phyloP scores from a whole-genome alignment of 495 filamentous ascomycete species.

The Aspergillus cavernicola region DNA sequence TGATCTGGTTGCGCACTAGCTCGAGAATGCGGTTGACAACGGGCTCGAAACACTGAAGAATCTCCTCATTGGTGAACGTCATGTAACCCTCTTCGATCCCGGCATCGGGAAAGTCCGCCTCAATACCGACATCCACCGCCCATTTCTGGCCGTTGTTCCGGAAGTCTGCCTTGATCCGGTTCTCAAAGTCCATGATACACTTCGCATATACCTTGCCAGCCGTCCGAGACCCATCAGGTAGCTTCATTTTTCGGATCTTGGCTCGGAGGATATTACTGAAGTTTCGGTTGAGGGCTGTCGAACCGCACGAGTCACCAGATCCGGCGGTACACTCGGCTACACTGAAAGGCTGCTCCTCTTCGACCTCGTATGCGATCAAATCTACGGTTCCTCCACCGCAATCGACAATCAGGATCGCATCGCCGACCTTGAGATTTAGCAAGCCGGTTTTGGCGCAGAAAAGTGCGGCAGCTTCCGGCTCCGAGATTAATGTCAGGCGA shows the following conservation, averaged over 20 bases:
- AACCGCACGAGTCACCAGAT: conserved; percentile 75
- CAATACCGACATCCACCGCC: conserved; percentile 79
- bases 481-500: conserved; percentile 68
- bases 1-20: conserved; percentile 75
- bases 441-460: conserved; percentile 77
- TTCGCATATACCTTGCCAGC: conserved; percentile 78
- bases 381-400: conserved; percentile 79
- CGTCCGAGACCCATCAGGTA: conserved; percentile 72
- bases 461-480: conserved; percentile 74
- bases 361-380: conserved; percentile 77
- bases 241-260: conserved; percentile 78
- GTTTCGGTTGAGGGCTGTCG: conserved; percentile 75
- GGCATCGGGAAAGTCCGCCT: conserved; percentile 75
- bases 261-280: conserved; percentile 78
- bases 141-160: conserved; percentile 79
- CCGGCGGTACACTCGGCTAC: conserved; percentile 75
- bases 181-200: conserved; percentile 84
- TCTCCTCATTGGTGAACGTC: conserved; percentile 81
- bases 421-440: conserved; percentile 70
- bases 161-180: conserved; percentile 80
- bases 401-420: conserved; percentile 75
- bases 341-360: conserved; percentile 73
- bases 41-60: conserved; percentile 76
- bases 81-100: conserved; percentile 79
- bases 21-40: conserved; percentile 76